These are phyloP conservation scores for Didymella pinodella DNA, from an alignment of 2,329 filamentous ascomycete species.

Conservation along the genomic window DNA sequence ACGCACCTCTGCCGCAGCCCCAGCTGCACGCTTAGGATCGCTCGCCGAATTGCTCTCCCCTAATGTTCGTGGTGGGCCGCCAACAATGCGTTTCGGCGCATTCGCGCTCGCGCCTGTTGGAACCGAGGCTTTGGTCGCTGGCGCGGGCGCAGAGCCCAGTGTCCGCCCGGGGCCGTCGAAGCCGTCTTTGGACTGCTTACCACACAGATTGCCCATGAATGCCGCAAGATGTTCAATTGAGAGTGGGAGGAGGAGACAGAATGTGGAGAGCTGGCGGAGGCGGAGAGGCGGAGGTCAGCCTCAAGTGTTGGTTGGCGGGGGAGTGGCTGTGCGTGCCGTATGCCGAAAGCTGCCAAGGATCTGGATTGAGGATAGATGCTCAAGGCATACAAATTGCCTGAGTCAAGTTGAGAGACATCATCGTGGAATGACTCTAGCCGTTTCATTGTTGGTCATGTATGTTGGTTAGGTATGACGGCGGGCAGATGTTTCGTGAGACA, in stretches of 20 bases:
- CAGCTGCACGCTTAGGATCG: conserved; percentile 76
- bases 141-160: conserved; percentile 65
- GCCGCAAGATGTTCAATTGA: not conserved
- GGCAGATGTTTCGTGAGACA: conserved; percentile 1
- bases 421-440: not conserved
- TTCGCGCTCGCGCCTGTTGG: conserved; percentile 32
- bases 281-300: conserved; percentile 32
- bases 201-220: conserved; percentile 86
- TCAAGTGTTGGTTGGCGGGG: conserved; percentile 26
- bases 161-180: conserved; percentile 77
- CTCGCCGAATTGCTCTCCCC: conserved; percentile 59
- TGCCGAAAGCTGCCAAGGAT: conserved; percentile 32
- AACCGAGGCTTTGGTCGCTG: conserved; percentile 54
- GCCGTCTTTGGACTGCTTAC: conserved; percentile 67
- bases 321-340: conserved; percentile 23
- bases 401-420: not conserved
- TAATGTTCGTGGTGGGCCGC: conserved; percentile 65
- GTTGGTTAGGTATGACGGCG: conserved; percentile 7
- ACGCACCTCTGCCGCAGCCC: conserved; percentile 83
- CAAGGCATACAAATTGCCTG: not conserved
- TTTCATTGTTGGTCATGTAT: not conserved
- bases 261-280: conserved; percentile 21
- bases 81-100: conserved; percentile 55
- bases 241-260: not conserved
- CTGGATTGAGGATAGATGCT: conserved; percentile 22